These are phyloP conservation scores for Leccinum longicurvipes DNA, from an alignment of 768 basidiomycete genomes.

Conservation along the genomic window DNA sequence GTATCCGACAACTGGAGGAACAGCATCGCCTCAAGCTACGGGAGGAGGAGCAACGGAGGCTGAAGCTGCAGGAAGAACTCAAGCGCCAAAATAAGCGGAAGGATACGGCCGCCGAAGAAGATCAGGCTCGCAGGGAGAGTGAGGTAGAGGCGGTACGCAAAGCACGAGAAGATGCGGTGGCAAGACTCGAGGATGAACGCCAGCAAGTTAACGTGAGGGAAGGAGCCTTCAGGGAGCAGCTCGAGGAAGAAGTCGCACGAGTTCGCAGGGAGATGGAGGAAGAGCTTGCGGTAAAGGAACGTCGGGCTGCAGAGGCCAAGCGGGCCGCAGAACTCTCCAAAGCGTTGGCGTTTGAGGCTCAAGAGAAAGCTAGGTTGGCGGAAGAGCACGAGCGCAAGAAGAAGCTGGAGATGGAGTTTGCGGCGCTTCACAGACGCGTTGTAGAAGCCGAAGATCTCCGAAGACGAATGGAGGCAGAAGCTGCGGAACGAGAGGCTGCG, in stretches of 20 bases:
- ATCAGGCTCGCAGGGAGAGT: slow-evolving; percentile 15
- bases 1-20: slow-evolving; percentile 25
- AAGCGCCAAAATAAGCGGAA: slow-evolving; percentile 20
- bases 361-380: slow-evolving; percentile 27
- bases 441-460: slow-evolving; percentile 28
- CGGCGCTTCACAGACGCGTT: slow-evolving; percentile 24
- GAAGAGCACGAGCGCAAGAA: slow-evolving; percentile 32
- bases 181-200: slow-evolving; percentile 27
- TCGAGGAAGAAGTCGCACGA: slow-evolving; percentile 27
- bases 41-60: slow-evolving; percentile 29
- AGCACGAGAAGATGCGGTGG: slow-evolving; percentile 18
- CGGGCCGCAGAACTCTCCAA: slow-evolving; percentile 29
- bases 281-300: slow-evolving; percentile 23
- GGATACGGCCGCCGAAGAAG: slow-evolving; percentile 12
- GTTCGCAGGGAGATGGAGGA: slow-evolving; percentile 24
- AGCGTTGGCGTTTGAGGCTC: slow-evolving; percentile 23
- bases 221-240: slow-evolving; percentile 19
- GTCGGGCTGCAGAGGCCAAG: slow-evolving; percentile 23
- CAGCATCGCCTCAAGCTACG: slow-evolving; percentile 25
- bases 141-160: slow-evolving; percentile 21
- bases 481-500: slow-evolving; percentile 23
- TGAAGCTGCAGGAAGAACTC: slow-evolving; percentile 26
- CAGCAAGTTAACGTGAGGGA: slow-evolving; percentile 23
- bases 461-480: slow-evolving; percentile 26
- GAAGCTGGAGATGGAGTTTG: slow-evolving; percentile 25